Percentiles rank a stretch among this genome's conserved stretches.
These are phyloP conservation scores for Kickxella alabastrina DNA, from an alignment of 192 early-diverging fungal species.

Conservation along the genomic window DNA sequence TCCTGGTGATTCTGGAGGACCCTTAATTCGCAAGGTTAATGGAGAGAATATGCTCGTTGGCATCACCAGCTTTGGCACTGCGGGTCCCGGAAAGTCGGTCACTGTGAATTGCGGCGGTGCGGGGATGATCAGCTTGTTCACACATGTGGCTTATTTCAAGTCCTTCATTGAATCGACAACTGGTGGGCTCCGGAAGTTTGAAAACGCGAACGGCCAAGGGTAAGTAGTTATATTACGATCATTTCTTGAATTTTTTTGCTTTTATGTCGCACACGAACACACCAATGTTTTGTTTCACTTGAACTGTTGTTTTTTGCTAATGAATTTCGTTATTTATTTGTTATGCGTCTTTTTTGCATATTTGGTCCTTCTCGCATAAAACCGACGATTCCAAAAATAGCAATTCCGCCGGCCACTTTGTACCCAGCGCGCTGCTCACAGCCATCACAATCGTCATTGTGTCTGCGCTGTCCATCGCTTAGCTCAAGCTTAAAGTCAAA, in stretches of 20 bases:
- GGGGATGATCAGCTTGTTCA: constrained; percentile 51
- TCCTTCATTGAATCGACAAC: constrained; percentile 45
- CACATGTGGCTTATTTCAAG: constrained; percentile 42
- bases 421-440: neutral
- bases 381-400: constrained; percentile 1
- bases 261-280: too few species aligned
- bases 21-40: constrained; percentile 36
- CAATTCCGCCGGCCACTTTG: neutral
- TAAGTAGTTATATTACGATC: constrained; percentile 15
- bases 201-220: constrained; percentile 19
- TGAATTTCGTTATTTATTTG: too few species aligned
- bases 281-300: too few species aligned
- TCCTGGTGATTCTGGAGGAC: constrained; percentile 53
- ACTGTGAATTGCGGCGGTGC: constrained; percentile 35
- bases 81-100: constrained; percentile 26
- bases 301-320: neutral
- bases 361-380: too few species aligned
- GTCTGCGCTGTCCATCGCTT: neutral
- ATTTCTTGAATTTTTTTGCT: too few species aligned
- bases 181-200: constrained; percentile 30
- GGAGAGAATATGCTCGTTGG: constrained; percentile 44
- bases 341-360: too few species aligned
- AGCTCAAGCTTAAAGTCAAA: neutral
- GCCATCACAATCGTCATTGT: neutral
- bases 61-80: constrained; percentile 52